Evolutionary conservation across 257 asterid species (phyloP).

Genomic region (Plantago ovata): DNA sequence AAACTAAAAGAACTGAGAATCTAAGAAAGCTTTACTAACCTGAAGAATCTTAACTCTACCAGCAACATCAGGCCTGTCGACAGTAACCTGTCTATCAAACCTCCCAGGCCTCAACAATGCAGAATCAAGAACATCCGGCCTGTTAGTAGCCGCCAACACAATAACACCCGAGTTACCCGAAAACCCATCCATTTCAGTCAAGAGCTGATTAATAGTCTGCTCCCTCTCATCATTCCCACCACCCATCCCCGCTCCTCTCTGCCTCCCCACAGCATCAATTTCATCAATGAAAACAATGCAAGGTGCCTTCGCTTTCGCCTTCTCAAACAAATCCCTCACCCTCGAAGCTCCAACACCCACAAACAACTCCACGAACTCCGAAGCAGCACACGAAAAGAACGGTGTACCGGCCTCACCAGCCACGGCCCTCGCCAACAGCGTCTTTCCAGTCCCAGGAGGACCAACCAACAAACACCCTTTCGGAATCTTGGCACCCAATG

Average conservation of each 20-base stretch:
- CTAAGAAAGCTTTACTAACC: too few relatives aligned
- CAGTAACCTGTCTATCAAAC: slow-evolving; percentile 93
- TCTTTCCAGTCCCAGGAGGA: slow-evolving; percentile 96
- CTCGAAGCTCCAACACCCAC: slow-evolving; percentile 99
- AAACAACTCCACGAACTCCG: slow-evolving; percentile 90
- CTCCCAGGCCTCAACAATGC: slow-evolving; percentile 96
- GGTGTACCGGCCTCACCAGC: slow-evolving; percentile 98
- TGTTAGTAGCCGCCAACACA: slow-evolving; percentile 88
- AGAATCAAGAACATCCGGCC: slow-evolving; percentile 97
- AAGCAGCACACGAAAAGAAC: slow-evolving; percentile 96
- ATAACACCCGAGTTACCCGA: slow-evolving; percentile 92
- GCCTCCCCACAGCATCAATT: slow-evolving; percentile 97
- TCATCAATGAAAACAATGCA: slow-evolving; percentile 98
- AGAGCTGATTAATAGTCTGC: slow-evolving; percentile 94
- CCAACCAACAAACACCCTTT: slow-evolving; percentile 96
- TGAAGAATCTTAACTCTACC: slow-evolving; percentile 94
- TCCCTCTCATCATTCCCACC: slow-evolving; percentile 99
- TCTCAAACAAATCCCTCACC: slow-evolving; percentile 96
- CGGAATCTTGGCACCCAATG: slow-evolving; percentile 91
- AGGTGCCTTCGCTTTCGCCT: slow-evolving; percentile 91
- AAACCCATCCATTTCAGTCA: slow-evolving; percentile 99
- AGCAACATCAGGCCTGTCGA: slow-evolving; percentile 97
- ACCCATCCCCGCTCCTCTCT: slow-evolving; percentile 92
- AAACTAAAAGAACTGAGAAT: slow-evolving; percentile 8
- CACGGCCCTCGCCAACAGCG: slow-evolving; percentile 95